A percentile compares a stretch with the other conserved stretches of the same genome.
phyloP scores from a whole-genome alignment of 441 rosid species.

The Melastoma candidum region DNA sequence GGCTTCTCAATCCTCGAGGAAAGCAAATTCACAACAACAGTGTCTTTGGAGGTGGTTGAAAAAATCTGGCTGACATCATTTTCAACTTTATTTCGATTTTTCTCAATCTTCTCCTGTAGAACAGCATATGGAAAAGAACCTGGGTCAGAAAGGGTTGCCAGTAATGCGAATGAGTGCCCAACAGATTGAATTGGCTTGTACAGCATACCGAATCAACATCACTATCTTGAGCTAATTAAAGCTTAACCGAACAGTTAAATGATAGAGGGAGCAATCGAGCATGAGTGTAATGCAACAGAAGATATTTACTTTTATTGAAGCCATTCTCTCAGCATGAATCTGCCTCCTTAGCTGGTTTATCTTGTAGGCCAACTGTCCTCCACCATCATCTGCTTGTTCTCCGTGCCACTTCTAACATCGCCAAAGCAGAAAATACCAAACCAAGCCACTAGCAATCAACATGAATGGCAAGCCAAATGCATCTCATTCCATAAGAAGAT shows the following conservation, averaged over 20 bases:
- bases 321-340: constrained; percentile 51
- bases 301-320: constrained; percentile 31
- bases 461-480: no score
- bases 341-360: constrained; percentile 51
- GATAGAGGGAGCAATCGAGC: background rate
- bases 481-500: no score
- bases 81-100: constrained; percentile 35
- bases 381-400: constrained; percentile 28
- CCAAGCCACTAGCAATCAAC: no score
- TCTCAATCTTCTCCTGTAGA: constrained; percentile 43
- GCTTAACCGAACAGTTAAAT: background rate
- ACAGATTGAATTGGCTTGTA: no score
- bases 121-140: constrained; percentile 8
- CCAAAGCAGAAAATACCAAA: no score
- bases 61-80: constrained; percentile 26
- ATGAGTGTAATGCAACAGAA: background rate
- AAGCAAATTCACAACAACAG: constrained; percentile 24
- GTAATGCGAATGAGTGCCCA: no score
- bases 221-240: background rate
- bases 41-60: constrained; percentile 29
- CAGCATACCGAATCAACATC: no score
- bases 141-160: constrained; percentile 5
- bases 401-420: constrained; percentile 29
- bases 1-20: constrained; percentile 34
- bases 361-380: constrained; percentile 40